Evolutionary conservation across 2,329 filamentous ascomycete species (phyloP).

Genomic region (Leptographium wingfieldii): DNA sequence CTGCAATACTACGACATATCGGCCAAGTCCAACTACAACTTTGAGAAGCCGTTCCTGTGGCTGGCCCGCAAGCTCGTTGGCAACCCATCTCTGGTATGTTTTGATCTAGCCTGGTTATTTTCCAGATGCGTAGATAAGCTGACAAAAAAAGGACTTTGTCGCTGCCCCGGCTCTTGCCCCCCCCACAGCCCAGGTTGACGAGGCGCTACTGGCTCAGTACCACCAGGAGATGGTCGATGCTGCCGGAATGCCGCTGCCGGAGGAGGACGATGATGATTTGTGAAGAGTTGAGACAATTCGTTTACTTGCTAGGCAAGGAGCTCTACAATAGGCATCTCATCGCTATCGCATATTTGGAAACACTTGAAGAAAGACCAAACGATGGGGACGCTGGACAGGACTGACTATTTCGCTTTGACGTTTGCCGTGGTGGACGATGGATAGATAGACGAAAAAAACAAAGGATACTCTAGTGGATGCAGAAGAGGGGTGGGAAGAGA

Average conservation of each 20-base stretch:
- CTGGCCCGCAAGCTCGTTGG: slow-evolving; percentile 96
- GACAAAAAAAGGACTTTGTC: slow-evolving; percentile 68
- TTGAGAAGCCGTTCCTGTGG: slow-evolving; percentile 99
- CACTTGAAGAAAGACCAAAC: neutral
- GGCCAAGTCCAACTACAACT: slow-evolving; percentile 99
- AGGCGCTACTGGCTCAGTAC: slow-evolving; percentile 69
- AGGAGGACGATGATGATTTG: slow-evolving; percentile 69
- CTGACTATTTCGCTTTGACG: neutral
- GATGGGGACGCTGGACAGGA: neutral
- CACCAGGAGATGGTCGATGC: slow-evolving; percentile 79
- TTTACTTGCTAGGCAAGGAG: neutral
- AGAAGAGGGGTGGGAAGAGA: neutral
- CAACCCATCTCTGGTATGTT: slow-evolving; percentile 69
- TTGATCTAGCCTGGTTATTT: neutral
- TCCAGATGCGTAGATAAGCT: slow-evolving; percentile 8
- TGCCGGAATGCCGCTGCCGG: slow-evolving; percentile 73
- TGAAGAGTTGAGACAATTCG: slow-evolving; percentile 23
- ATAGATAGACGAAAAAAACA: slow-evolving; percentile 9
- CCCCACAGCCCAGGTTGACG: slow-evolving; percentile 81
- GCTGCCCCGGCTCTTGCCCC: slow-evolving; percentile 89
- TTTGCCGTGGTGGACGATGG: slow-evolving; percentile 5
- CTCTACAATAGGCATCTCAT: neutral
- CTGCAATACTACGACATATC: slow-evolving; percentile 99
- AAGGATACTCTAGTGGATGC: neutral
- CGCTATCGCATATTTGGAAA: slow-evolving; percentile 1